phyloP scores from a whole-genome alignment of 129 eudicot species.

The Artemisia argyi region DNA sequence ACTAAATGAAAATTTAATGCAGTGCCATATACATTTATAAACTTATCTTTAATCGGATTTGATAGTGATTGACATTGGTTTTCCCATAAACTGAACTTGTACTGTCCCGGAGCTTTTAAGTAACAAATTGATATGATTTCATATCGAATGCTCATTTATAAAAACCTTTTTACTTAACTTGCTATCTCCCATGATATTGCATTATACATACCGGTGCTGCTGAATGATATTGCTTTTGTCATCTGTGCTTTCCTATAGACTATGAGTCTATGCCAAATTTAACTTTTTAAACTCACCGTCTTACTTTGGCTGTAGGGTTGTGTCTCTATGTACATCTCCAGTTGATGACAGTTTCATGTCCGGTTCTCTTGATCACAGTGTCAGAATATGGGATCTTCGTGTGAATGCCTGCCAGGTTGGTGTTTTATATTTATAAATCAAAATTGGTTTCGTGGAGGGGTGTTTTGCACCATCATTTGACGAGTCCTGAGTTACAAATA shows the following conservation, averaged over 20 bases:
- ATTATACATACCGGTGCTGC: neutral
- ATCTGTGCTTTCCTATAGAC: neutral
- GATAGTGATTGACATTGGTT: neutral
- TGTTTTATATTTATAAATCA: constrained; percentile 12
- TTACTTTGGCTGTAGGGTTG: constrained; percentile 60
- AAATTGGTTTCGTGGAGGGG: neutral
- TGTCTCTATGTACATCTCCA: constrained; percentile 95
- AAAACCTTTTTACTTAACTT: neutral
- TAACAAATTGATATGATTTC: constrained; percentile 5
- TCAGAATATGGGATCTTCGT: constrained; percentile 97
- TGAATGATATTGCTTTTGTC: constrained; percentile 1
- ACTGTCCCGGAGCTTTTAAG: constrained; percentile 1
- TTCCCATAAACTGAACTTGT: neutral
- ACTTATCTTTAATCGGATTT: neutral
- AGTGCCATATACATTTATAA: constrained; percentile 2
- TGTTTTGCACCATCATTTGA: neutral
- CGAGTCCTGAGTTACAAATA: neutral
- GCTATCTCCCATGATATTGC: neutral
- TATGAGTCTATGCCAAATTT: neutral
- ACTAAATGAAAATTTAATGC: neutral
- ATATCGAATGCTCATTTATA: neutral
- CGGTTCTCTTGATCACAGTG: constrained; percentile 90
- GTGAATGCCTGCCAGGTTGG: constrained; percentile 98
- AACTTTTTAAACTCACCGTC: neutral
- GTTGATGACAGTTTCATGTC: constrained; percentile 98